Percentiles rank a stretch among this genome's conserved stretches.
phyloP scores from a whole-genome alignment of 2,329 filamentous ascomycete genomes.

The Nemania sp. region DNA sequence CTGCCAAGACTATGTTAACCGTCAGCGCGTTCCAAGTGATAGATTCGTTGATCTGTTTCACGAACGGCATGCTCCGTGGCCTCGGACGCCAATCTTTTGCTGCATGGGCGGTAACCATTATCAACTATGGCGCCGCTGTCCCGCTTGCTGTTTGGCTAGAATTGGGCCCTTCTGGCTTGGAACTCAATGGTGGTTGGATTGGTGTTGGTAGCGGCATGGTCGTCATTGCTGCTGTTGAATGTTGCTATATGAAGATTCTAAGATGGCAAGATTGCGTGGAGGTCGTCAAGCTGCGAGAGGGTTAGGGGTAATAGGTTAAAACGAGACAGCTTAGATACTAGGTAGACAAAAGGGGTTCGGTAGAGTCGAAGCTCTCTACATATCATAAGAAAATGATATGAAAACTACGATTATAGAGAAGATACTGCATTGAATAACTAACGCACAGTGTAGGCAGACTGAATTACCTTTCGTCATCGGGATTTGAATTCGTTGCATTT shows the following conservation, averaged over 20 bases:
- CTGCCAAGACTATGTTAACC: conserved; percentile 49
- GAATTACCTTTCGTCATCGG: neutral
- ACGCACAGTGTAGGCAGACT: neutral
- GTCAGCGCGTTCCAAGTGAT: conserved; percentile 53
- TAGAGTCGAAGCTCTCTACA: neutral
- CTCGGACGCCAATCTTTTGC: conserved; percentile 55
- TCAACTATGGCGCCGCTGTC: conserved; percentile 56
- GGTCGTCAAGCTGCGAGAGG: conserved; percentile 48
- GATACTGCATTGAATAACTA: neutral
- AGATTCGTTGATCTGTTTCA: conserved; percentile 53
- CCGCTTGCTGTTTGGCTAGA: conserved; percentile 56
- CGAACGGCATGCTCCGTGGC: conserved; percentile 56
- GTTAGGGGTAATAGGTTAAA: conserved; percentile 5
- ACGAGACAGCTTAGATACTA: neutral
- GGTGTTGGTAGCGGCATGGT: conserved; percentile 53
- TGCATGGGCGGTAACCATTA: conserved; percentile 52
- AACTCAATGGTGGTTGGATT: conserved; percentile 53
- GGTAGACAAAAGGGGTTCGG: neutral
- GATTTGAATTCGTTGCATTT: neutral
- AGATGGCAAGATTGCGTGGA: conserved; percentile 53
- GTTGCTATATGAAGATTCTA: conserved; percentile 51
- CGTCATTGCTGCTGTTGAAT: conserved; percentile 50
- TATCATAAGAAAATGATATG: neutral
- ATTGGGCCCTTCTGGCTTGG: conserved; percentile 49
- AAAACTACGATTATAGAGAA: neutral